Evolutionary conservation across 2,329 filamentous ascomycete species (phyloP), one percentile per base, ranked within the genome.

Genomic region (Stachybotrys elegans): DNA sequence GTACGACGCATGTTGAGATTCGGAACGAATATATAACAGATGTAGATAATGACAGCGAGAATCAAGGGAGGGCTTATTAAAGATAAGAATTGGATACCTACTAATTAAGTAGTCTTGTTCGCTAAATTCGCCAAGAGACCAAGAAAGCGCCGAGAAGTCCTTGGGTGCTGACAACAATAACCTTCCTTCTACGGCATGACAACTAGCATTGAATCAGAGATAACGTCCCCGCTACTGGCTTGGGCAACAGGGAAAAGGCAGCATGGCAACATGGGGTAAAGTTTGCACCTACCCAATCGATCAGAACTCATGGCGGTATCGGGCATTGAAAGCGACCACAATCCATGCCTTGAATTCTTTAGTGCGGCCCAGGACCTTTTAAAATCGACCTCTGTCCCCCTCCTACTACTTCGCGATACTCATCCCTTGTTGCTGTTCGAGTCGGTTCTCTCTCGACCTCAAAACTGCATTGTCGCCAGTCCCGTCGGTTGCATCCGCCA

Each of bases 251-350:
- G 34, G 29, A 6, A 32, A 13, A 32, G n/a, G 29, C 29, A 32
- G 12, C 29, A 32, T 32, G 29, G 5, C 29, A 32, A 32, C 29
- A 16, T 32, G 29, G 29, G 34, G 34, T 37, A 37, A 37, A 19
- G n/a, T 19, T 37, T 37, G 34, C 34, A 37, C 34, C 34, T 37
- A 37, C 34, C 34, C 34, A 20, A 37, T 37, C 34, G 34, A 37
- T 37, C 34, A 17, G 19, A 37, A 37, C 20, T 19, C 6, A 14
- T 13, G 19, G 34, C 32, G 19, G 34, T 37, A 19, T 8, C 17
- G 16, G 16, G 34, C 34, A 37, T 14, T 37, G 34, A 7, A 17
- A 37, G 6, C 34, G 34, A 17, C 16, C 16, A 7, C 20, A 19
- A 37, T 37, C n/a, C 34, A 37, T 37, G 20, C 34, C n/a, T 35